A percentile compares a stretch with the other conserved stretches of the same genome.
Evolutionary conservation across 108 stramenopile genomes (phyloP).

Genomic region (Nannochloropsis gaditana): DNA sequence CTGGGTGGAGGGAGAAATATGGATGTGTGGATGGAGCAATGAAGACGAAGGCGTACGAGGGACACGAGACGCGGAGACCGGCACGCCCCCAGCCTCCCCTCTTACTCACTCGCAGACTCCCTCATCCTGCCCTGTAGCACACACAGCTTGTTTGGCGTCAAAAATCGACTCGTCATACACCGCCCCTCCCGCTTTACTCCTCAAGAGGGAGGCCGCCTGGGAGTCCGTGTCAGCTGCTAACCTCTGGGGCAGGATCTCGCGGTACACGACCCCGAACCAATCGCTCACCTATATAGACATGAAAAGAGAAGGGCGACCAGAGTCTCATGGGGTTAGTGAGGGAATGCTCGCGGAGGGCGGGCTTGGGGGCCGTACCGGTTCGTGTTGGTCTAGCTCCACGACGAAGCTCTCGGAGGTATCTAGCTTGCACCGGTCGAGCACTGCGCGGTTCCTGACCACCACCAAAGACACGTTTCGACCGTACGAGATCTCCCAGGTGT

Average conservation of each 20-base stretch:
- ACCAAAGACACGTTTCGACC: neutral
- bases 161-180: slow-evolving; percentile 18
- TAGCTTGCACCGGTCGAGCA: neutral
- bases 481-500: neutral
- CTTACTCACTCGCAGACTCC: neutral
- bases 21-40: neutral
- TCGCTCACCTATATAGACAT: neutral
- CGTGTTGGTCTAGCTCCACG: slow-evolving; percentile 3
- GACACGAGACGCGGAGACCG: no score
- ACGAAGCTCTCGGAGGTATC: neutral
- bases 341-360: no score
- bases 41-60: neutral
- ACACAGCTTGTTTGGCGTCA: slow-evolving; percentile 18
- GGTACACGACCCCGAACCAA: neutral
- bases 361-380: neutral
- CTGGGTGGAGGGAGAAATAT: neutral
- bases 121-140: neutral
- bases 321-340: no score
- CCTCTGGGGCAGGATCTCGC: neutral
- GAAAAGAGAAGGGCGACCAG: neutral
- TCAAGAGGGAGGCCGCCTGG: neutral
- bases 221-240: neutral
- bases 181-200: neutral
- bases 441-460: neutral
- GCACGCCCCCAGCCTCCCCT: neutral